Percentiles rank a stretch among this genome's conserved stretches.
These are phyloP conservation scores for Iris macrosiphon DNA, from an alignment of 106 monocot genomes.

Conservation along the genomic window DNA sequence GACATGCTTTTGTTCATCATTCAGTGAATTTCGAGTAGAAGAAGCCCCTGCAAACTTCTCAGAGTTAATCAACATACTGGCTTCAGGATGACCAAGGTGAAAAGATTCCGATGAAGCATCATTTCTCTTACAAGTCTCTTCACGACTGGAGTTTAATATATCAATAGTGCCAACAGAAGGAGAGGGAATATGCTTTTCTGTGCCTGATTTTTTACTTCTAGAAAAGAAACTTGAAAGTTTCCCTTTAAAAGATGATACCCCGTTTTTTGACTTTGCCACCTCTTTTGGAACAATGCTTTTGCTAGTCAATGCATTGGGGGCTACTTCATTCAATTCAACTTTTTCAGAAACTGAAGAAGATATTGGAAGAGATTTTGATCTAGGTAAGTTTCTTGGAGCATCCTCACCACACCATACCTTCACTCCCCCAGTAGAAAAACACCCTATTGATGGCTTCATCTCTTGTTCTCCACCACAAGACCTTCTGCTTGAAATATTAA, in stretches of 20 bases:
- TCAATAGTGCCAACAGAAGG: not conserved
- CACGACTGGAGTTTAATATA: not conserved
- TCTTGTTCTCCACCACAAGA: constrained; percentile 20
- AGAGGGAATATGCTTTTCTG: constrained; percentile 16
- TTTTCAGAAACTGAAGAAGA: constrained; percentile 18
- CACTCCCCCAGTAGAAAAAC: not conserved
- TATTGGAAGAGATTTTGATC: constrained; percentile 39
- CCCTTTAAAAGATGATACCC: constrained; percentile 32
- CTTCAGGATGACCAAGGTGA: constrained; percentile 2
- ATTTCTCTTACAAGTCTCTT: not conserved
- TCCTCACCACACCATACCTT: constrained; percentile 5
- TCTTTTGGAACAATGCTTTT: constrained; percentile 15
- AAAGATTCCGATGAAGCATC: constrained; percentile 4
- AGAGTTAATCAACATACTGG: not conserved
- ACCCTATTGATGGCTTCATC: constrained; percentile 2
- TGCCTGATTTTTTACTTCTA: constrained; percentile 27
- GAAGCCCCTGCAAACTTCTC: not conserved
- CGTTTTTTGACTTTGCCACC: constrained; percentile 13
- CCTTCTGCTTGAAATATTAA: constrained; percentile 7
- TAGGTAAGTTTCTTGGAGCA: constrained; percentile 14
- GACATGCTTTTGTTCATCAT: too few species aligned
- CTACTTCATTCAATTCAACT: not conserved
- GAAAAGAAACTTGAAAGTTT: constrained; percentile 44
- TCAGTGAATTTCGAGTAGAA: not conserved
- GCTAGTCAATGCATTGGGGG: constrained; percentile 1